Conservation (phyloP, 2,329 filamentous ascomycete species). For the Colletotrichum magnum region DNA sequence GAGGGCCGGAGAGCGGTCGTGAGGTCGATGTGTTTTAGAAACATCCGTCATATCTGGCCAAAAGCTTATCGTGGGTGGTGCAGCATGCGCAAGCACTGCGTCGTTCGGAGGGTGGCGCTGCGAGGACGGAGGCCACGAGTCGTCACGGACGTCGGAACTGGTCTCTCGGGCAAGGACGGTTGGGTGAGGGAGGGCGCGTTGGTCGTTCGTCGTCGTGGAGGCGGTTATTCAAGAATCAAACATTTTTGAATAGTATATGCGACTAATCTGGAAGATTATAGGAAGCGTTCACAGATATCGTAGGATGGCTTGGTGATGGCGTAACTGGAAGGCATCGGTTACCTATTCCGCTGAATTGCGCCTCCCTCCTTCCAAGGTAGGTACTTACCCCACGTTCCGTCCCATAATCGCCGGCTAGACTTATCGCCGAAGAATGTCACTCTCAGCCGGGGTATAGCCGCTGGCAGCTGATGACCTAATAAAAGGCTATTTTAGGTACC, state of each 20-base stretch:
- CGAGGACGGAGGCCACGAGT: conserved; percentile 16
- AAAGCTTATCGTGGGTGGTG: conserved; percentile 7
- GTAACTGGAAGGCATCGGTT: conserved; percentile 23
- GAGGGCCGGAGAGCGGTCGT: conserved; percentile 96
- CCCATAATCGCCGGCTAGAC: not conserved
- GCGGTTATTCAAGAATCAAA: conserved; percentile 15
- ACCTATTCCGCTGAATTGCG: conserved; percentile 5
- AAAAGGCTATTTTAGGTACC: conserved; percentile 7
- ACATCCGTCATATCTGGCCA: conserved; percentile 82
- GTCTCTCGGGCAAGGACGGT: conserved; percentile 14
- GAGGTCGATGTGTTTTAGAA: conserved; percentile 94
- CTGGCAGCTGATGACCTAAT: not conserved
- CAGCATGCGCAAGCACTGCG: conserved; percentile 17
- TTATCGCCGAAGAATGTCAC: not conserved
- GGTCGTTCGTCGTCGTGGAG: not conserved
- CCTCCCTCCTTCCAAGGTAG: conserved; percentile 4
- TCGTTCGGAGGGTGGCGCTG: conserved; percentile 3
- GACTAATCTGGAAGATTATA: not conserved
- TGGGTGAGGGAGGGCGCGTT: conserved; percentile 4
- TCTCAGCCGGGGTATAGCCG: not conserved
- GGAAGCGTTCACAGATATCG: not conserved
- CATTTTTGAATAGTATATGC: conserved; percentile 17
- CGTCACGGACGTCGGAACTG: conserved; percentile 27
- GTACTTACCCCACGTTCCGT: conserved; percentile 17
- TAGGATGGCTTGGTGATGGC: conserved; percentile 7